Conservation (phyloP, 768 basidiomycete species). For the Tricholoma matsutake region DNA sequence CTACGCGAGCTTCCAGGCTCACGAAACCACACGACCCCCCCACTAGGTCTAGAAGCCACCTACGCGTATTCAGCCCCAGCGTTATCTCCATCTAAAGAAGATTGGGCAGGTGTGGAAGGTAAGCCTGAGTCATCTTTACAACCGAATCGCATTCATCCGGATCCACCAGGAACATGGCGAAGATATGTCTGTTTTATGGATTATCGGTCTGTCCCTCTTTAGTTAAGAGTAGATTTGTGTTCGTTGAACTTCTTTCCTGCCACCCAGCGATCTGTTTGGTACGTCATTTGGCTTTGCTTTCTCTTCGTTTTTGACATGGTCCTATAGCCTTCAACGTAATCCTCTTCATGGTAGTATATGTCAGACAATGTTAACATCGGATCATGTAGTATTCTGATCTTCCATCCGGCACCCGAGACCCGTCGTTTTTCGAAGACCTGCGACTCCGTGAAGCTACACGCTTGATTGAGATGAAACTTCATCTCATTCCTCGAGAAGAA, state of each 20-base stretch:
- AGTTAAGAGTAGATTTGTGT: neutral
- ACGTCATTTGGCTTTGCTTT: slow-evolving; percentile 11
- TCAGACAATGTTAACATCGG: slow-evolving; percentile 2
- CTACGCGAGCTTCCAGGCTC: slow-evolving; percentile 41
- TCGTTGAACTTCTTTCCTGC: neutral
- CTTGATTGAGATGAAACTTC: slow-evolving; percentile 55
- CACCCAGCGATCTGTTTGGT: slow-evolving; percentile 42
- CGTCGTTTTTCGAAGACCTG: slow-evolving; percentile 50
- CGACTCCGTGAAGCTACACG: slow-evolving; percentile 65
- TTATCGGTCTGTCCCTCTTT: slow-evolving; percentile 47
- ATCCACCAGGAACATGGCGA: slow-evolving; percentile 56
- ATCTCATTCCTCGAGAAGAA: slow-evolving; percentile 34
- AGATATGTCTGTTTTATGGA: slow-evolving; percentile 78
- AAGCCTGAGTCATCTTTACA: neutral
- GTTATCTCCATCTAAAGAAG: slow-evolving; percentile 29
- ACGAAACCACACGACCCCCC: slow-evolving; percentile 41
- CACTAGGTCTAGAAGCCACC: slow-evolving; percentile 49
- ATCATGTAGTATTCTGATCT: slow-evolving; percentile 32
- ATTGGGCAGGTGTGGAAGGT: slow-evolving; percentile 78
- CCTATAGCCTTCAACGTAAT: slow-evolving; percentile 47
- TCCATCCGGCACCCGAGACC: slow-evolving; percentile 34
- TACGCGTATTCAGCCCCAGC: slow-evolving; percentile 54
- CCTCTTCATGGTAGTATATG: neutral
- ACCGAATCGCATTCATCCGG: neutral
- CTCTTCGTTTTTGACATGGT: neutral